Evolutionary conservation across 768 basidiomycete species (phyloP).

Genomic region (Leccinum boreale): DNA sequence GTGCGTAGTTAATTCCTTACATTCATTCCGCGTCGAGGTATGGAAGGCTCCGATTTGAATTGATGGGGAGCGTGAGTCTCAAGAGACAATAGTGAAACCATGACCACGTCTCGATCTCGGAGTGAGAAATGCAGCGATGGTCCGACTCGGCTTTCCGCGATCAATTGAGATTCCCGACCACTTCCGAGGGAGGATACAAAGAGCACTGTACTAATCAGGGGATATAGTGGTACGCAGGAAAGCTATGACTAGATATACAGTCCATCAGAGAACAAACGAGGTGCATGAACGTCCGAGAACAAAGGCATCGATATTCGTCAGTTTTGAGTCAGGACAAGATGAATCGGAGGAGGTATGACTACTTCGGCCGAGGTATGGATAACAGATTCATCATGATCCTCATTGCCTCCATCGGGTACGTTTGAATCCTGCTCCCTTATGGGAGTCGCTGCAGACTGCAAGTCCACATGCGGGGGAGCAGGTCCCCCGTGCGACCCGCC

Average conservation of each 20-base stretch:
- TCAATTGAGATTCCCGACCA: neutral
- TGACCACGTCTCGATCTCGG: neutral
- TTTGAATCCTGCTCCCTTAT: constrained; percentile 1
- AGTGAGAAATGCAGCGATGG: neutral
- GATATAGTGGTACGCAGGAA: neutral
- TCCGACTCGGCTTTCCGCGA: neutral
- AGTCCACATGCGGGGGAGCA: neutral
- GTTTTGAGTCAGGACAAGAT: neutral
- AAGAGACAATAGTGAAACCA: constrained; percentile 6
- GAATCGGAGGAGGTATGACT: neutral
- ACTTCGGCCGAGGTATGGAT: neutral
- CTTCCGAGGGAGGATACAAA: neutral
- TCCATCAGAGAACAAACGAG: neutral
- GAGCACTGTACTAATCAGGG: no score
- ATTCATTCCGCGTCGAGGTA: no score
- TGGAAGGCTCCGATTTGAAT: neutral
- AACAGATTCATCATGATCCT: neutral
- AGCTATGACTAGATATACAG: neutral
- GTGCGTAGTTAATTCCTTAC: neutral
- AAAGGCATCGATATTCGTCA: constrained; percentile 2
- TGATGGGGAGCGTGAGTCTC: neutral
- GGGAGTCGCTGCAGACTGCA: neutral
- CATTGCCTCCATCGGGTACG: neutral
- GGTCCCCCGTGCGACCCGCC: constrained; percentile 3
- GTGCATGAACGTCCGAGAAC: neutral